Conservation (phyloP, 306 rosid species). For the Malus fusca region DNA sequence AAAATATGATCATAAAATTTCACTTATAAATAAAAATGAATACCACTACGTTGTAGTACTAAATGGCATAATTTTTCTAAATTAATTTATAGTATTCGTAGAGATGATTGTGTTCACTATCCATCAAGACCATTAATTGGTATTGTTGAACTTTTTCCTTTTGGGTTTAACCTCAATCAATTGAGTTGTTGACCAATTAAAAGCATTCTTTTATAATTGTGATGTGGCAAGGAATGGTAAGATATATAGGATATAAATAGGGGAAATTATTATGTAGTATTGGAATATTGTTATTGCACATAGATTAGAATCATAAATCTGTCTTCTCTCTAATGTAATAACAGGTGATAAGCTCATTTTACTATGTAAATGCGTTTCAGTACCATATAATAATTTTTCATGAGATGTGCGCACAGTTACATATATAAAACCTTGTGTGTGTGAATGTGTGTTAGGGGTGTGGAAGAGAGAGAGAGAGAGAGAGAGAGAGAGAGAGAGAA, state of each 20-base stretch:
- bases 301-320: no score
- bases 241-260: neutral
- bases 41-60: neutral
- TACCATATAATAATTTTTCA: neutral
- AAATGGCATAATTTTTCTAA: no score
- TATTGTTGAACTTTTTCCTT: neutral
- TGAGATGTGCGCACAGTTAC: neutral
- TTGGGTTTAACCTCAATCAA: neutral
- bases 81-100: neutral
- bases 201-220: no score
- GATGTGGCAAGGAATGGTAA: neutral
- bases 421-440: neutral
- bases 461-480: slow-evolving; percentile 1
- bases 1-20: neutral
- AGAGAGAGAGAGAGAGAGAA: slow-evolving; percentile 8
- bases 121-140: neutral
- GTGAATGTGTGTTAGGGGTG: neutral
- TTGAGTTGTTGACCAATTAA: neutral
- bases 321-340: neutral
- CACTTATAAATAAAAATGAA: no score
- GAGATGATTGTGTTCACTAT: neutral
- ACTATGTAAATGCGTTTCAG: no score
- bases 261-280: neutral
- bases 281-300: neutral
- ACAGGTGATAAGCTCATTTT: neutral